Conservation (phyloP, 257 asterid species). For the Prunella vulgaris region DNA sequence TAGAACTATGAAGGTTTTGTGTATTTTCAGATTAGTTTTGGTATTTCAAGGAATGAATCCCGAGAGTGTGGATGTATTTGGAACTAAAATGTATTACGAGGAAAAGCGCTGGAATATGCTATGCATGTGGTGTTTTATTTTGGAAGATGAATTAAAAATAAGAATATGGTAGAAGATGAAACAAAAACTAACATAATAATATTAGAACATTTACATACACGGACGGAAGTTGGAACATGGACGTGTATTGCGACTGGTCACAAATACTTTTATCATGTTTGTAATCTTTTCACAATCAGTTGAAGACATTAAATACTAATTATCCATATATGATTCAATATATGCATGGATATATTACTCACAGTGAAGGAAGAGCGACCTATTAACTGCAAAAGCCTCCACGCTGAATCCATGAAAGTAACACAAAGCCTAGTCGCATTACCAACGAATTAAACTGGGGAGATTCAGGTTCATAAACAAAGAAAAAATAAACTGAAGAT, state of each 20-base stretch:
- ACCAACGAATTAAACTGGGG: neutral
- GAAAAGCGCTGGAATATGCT: neutral
- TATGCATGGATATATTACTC: conserved; percentile 30
- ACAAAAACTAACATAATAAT: neutral
- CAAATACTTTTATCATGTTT: neutral
- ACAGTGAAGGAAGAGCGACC: conserved; percentile 55
- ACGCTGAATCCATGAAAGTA: conserved; percentile 57
- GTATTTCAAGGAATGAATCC: neutral
- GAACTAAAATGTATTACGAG: neutral
- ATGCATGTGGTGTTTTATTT: neutral
- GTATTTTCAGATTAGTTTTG: neutral
- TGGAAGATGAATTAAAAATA: neutral
- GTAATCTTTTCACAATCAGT: neutral
- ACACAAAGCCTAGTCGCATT: conserved; percentile 52
- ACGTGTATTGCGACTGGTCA: neutral
- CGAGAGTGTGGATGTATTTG: neutral
- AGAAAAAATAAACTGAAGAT: neutral
- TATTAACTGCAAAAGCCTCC: conserved; percentile 53
- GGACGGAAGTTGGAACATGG: neutral
- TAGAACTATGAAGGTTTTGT: neutral
- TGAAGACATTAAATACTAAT: neutral
- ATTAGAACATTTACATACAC: neutral
- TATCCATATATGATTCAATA: neutral
- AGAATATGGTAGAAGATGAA: neutral
- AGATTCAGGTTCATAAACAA: neutral